These are phyloP conservation scores for Rhodosorus marinus DNA, from an alignment of 23 red algal species.

Conservation along the genomic window DNA sequence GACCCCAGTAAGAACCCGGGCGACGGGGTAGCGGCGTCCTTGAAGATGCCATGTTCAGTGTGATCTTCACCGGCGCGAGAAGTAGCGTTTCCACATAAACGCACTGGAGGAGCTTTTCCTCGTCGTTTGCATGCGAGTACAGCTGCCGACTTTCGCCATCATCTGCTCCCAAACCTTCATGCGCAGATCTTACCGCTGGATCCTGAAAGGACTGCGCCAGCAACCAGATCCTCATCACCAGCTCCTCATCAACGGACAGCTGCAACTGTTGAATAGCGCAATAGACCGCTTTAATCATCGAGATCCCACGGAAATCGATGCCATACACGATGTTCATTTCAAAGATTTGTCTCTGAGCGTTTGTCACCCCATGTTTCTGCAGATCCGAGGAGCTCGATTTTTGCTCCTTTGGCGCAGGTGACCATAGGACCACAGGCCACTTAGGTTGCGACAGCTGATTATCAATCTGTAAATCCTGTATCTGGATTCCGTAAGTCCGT, in stretches of 20 bases:
- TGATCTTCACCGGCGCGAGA: constrained; percentile 2
- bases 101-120: constrained; percentile 2
- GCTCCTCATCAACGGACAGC: constrained; percentile 27
- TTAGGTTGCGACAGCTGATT: constrained; percentile 44
- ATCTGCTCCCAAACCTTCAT: not conserved
- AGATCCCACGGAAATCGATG: too few relatives aligned
- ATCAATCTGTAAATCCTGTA: constrained; percentile 54
- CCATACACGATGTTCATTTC: too few relatives aligned
- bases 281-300: constrained; percentile 22
- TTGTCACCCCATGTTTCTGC: constrained; percentile 1
- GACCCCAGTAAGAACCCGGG: constrained; percentile 2
- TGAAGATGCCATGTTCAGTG: constrained; percentile 3
- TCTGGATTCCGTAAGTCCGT: constrained; percentile 11
- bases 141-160: constrained; percentile 3
- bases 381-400: constrained; percentile 1
- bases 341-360: constrained; percentile 28
- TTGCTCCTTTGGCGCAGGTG: constrained; percentile 1
- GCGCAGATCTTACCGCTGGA: constrained; percentile 15
- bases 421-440: constrained; percentile 56
- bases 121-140: not conserved
- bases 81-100: constrained; percentile 12
- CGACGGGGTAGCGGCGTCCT: not conserved
- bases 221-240: constrained; percentile 8
- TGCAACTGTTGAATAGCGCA: constrained; percentile 21
- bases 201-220: constrained; percentile 2